Evolutionary conservation across 192 early-diverging fungal species (phyloP), one percentile per base, ranked within the genome.

Genomic region (Polychytrium aggregatum): DNA sequence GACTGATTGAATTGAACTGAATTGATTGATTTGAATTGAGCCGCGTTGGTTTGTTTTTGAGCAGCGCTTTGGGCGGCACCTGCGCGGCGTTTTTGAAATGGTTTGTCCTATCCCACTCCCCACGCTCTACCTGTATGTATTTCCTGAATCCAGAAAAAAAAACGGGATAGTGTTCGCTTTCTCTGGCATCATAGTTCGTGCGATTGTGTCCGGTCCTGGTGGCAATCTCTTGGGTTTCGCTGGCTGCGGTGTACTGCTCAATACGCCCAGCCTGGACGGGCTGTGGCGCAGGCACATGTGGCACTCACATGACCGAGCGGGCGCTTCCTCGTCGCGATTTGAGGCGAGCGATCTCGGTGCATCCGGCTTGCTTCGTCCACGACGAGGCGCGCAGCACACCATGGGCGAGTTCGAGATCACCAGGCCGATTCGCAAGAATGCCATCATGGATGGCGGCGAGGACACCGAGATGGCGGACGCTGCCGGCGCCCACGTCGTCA

Each of bases 401-500:
- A 16, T 16, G 16, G 9, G 35, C 35, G 8, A 16, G 16, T 36
- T 8, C 8, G 8, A 16, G 16, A 8, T 36, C 16, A 16, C 35
- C 9, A 36, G 8, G 35, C 8, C 16, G 35, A 16, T 36, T 22
- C 42, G 16, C 13, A 13, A n/a, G 24, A 44, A 21, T 21, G 42
- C 42, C 42, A n/a, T n/a, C n/a, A n/a, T n/a, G n/a, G 18, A 21
- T 0, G 33, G 39, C 26, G 53, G 33, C 34, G 44, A 50, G 9
- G 53, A 55, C 27, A 35, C 37, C 34, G 53, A 56, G 24, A 22
- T 44, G n/a, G n/a, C n/a, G 18, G 41, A 44, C 24, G 25, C 21
- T 13, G 46, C 26, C 14, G 30, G 38, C 30, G 21, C 34, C 2
- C 62, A 70, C 44, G 36, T 87, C 20, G 82, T 90, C 2, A 85